Percentiles rank a stretch among this genome's conserved stretches.
Conservation (phyloP, 208 protist genomes). For the Acanthamoeba royreba region DNA sequence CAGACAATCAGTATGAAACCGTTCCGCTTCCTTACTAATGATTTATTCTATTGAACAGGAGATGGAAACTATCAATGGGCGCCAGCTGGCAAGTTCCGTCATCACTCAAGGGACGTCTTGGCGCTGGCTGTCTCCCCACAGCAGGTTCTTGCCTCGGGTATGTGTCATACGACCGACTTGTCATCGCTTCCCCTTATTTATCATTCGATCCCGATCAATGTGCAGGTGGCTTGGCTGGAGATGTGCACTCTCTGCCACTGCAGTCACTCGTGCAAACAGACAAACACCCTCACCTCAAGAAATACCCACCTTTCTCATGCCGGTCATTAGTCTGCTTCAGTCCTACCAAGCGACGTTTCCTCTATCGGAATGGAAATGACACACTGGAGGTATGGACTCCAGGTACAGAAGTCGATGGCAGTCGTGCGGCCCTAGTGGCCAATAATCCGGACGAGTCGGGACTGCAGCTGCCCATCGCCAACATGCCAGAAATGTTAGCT, state of each 20-base stretch:
- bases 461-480: background rate
- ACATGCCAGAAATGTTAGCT: background rate
- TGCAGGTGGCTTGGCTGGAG: background rate
- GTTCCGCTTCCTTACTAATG: background rate
- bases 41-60: background rate
- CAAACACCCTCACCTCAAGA: background rate
- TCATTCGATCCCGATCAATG: background rate
- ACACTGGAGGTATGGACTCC: background rate
- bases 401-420: background rate
- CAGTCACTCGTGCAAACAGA: background rate
- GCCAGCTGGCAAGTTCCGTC: background rate
- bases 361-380: background rate
- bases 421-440: background rate
- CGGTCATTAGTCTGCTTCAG: background rate
- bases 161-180: too few relatives aligned
- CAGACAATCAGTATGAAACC: background rate
- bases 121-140: background rate
- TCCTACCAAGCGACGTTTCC: background rate
- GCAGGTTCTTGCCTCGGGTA: background rate
- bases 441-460: background rate
- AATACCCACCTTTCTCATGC: background rate
- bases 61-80: background rate
- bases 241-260: background rate
- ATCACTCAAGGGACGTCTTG: background rate
- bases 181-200: background rate